These are phyloP conservation scores for Hypoxylon sp. DNA, from an alignment of 2,329 filamentous ascomycete genomes.

Conservation along the genomic window DNA sequence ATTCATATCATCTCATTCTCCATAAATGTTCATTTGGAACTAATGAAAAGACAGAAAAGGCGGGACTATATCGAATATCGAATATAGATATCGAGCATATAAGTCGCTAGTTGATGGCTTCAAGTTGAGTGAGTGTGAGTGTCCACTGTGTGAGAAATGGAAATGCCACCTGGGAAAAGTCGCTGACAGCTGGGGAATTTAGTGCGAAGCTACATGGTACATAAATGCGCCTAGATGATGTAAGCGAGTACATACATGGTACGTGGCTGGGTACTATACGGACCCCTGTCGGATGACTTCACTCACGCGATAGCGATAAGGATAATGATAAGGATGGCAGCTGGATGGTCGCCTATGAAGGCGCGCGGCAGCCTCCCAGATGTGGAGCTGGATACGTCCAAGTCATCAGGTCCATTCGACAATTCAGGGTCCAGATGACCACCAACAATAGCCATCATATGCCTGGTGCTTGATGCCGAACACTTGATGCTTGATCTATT, in stretches of 20 bases:
- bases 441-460: conserved; percentile 16
- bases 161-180: conserved; percentile 31
- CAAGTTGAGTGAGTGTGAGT: conserved; percentile 3
- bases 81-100: background rate
- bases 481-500: conserved; percentile 3
- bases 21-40: background rate
- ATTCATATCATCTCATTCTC: conserved; percentile 24
- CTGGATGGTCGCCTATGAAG: conserved; percentile 19
- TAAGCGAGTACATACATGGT: conserved; percentile 12
- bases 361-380: conserved; percentile 26
- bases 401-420: conserved; percentile 42
- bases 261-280: background rate
- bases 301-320: conserved; percentile 37
- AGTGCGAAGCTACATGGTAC: background rate
- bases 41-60: background rate
- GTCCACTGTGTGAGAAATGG: conserved; percentile 2
- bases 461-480: conserved; percentile 9
- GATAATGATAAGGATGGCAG: conserved; percentile 37
- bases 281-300: conserved; percentile 47
- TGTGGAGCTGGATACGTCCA: conserved; percentile 23
- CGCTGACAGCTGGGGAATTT: conserved; percentile 26
- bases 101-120: background rate
- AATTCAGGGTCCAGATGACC: conserved; percentile 46
- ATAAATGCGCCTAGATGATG: too few species aligned
- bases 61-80: background rate